phyloP scores from a whole-genome alignment of 306 rosid genomes.

The Prunus mongolica region DNA sequence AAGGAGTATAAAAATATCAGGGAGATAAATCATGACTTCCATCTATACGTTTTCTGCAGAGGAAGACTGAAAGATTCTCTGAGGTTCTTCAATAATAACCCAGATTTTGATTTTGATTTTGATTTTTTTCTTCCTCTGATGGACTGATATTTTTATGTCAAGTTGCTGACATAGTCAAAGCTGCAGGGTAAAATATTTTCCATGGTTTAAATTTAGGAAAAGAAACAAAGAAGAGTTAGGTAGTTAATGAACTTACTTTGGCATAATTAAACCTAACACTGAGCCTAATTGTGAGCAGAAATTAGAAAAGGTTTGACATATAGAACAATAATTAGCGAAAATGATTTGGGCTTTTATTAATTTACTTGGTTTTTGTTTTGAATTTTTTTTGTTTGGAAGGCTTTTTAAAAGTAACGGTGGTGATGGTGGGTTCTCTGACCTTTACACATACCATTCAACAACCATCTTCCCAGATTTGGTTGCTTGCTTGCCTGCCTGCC shows the following conservation, averaged over 20 bases:
- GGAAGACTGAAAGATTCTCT: constrained; percentile 30
- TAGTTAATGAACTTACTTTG: not conserved
- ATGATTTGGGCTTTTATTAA: not conserved
- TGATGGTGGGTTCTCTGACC: constrained; percentile 32
- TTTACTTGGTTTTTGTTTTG: not conserved
- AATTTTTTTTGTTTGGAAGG: constrained; percentile 1
- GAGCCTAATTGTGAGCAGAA: not conserved
- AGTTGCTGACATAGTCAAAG: constrained; percentile 26
- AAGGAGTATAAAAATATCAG: not conserved
- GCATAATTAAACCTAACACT: constrained; percentile 21
- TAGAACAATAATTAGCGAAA: not conserved
- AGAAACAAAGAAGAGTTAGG: not conserved
- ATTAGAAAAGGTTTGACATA: not conserved
- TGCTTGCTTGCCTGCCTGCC: constrained; percentile 36
- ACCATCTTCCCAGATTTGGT: constrained; percentile 52
- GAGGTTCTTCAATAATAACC: constrained; percentile 14
- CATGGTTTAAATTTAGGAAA: not conserved
- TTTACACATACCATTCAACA: constrained; percentile 50
- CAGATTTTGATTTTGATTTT: not conserved
- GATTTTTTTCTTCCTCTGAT: not conserved
- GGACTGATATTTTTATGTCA: not conserved
- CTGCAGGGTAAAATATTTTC: not conserved
- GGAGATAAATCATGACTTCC: constrained; percentile 11
- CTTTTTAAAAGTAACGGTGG: constrained; percentile 23
- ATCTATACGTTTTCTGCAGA: not conserved